phyloP scores from a whole-genome alignment of 2,329 filamentous ascomycete species.

The Epichloe bromicola region DNA sequence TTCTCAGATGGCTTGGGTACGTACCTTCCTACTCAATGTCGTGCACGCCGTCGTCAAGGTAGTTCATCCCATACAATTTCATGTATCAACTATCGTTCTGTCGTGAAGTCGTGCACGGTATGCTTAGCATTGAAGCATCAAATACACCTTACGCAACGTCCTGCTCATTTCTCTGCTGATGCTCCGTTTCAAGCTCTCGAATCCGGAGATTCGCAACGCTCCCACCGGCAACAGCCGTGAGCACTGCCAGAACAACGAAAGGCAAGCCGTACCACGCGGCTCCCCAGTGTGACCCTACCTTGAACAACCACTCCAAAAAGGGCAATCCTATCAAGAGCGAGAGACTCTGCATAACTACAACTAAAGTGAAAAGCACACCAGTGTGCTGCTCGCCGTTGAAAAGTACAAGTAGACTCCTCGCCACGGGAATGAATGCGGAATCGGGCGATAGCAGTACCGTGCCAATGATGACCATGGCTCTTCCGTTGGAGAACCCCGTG shows the following conservation, averaged over 20 bases:
- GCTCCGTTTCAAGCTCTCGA: not conserved
- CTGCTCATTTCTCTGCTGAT: not conserved
- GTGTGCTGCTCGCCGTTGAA: slow-evolving; percentile 1
- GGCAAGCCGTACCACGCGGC: not conserved
- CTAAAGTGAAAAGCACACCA: not conserved
- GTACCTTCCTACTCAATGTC: too few species aligned
- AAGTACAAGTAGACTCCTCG: slow-evolving; percentile 1
- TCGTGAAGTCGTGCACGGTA: too few species aligned
- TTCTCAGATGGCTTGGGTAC: too few species aligned
- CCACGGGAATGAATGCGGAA: not conserved
- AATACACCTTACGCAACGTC: not conserved
- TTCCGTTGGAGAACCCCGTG: slow-evolving; percentile 1
- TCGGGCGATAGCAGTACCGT: slow-evolving; percentile 1
- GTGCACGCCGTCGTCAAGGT: too few species aligned
- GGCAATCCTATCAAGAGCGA: not conserved
- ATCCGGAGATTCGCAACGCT: not conserved
- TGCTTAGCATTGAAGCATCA: not conserved
- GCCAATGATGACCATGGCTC: slow-evolving; percentile 1
- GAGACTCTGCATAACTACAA: not conserved
- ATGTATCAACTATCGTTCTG: too few species aligned
- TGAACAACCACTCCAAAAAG: not conserved
- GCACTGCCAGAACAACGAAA: not conserved
- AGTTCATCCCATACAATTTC: too few species aligned
- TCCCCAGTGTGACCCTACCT: not conserved
- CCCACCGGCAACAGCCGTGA: not conserved